Percentiles rank a stretch among this genome's conserved stretches.
These are phyloP conservation scores for Suhomyces canberraensis DNA, from an alignment of 805 yeast species.

Conservation along the genomic window DNA sequence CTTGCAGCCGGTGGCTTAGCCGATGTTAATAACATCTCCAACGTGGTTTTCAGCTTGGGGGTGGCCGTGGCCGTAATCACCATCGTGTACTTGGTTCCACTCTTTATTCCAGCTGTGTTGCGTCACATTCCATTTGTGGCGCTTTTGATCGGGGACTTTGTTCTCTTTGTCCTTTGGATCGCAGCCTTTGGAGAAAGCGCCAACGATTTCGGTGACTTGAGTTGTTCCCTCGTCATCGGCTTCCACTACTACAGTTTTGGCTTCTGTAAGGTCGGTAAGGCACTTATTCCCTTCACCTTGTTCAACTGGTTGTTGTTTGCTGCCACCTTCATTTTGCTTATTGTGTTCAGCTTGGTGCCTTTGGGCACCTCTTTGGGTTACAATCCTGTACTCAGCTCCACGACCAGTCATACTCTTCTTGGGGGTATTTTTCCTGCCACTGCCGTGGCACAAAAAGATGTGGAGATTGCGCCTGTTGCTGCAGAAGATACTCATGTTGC, in stretches of 20 bases:
- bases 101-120: constrained; percentile 9
- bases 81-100: constrained; percentile 1
- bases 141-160: constrained; percentile 13
- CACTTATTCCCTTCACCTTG: constrained; percentile 18
- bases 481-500: neutral
- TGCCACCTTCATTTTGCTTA: constrained; percentile 14
- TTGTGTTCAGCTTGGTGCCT: constrained; percentile 17
- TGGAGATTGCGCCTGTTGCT: neutral
- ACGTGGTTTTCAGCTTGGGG: constrained; percentile 10
- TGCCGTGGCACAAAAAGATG: neutral
- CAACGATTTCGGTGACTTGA: constrained; percentile 14
- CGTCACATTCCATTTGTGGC: constrained; percentile 10
- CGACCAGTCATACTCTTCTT: neutral
- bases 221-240: constrained; percentile 6
- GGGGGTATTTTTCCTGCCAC: constrained; percentile 5
- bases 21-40: constrained; percentile 1
- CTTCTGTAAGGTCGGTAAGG: constrained; percentile 21
- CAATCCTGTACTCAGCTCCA: neutral
- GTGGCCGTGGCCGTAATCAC: constrained; percentile 13
- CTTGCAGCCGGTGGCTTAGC: constrained; percentile 12
- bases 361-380: constrained; percentile 2
- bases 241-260: constrained; percentile 2
- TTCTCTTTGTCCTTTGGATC: constrained; percentile 21
- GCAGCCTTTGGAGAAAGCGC: constrained; percentile 20
- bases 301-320: constrained; percentile 19